Evolutionary conservation across 2,329 filamentous ascomycete species (phyloP).

Genomic region (Apiospora aurea): DNA sequence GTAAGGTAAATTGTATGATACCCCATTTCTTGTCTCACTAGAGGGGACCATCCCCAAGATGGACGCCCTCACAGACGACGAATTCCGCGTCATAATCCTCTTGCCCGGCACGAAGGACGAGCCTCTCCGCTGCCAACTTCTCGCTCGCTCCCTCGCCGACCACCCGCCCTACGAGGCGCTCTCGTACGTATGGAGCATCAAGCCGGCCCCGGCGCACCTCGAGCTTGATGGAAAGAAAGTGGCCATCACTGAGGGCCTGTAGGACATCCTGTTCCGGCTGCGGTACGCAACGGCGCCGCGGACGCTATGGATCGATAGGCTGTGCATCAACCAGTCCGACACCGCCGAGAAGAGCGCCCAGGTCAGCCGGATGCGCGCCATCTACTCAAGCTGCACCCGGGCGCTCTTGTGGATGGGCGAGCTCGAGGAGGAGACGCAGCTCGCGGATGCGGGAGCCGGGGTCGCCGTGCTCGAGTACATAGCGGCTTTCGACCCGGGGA

Average conservation of each 20-base stretch:
- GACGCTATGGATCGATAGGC: constrained; percentile 26
- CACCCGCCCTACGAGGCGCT: constrained; percentile 20
- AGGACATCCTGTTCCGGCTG: background rate
- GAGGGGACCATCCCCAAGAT: background rate
- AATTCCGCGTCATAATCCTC: background rate
- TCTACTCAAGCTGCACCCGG: constrained; percentile 6
- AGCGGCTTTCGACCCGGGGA: background rate
- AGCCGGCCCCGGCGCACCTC: background rate
- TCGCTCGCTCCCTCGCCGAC: background rate
- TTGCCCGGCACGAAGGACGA: background rate
- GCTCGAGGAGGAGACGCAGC: background rate
- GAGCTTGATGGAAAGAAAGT: background rate
- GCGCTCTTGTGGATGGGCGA: constrained; percentile 23
- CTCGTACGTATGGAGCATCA: constrained; percentile 19
- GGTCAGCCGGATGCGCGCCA: constrained; percentile 20
- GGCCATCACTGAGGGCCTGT: background rate
- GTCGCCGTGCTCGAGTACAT: constrained; percentile 2
- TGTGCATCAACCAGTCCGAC: constrained; percentile 29
- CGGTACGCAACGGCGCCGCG: background rate
- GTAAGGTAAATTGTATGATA: background rate
- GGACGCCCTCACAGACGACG: background rate
- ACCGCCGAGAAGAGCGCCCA: constrained; percentile 23
- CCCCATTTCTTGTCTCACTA: background rate
- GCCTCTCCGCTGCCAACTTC: background rate
- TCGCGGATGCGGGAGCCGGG: background rate